A percentile compares a stretch with the other conserved stretches of the same genome.
These are phyloP conservation scores for Xerocomus amazonicus DNA, from an alignment of 1,284 basidiomycete species.

Conservation along the genomic window DNA sequence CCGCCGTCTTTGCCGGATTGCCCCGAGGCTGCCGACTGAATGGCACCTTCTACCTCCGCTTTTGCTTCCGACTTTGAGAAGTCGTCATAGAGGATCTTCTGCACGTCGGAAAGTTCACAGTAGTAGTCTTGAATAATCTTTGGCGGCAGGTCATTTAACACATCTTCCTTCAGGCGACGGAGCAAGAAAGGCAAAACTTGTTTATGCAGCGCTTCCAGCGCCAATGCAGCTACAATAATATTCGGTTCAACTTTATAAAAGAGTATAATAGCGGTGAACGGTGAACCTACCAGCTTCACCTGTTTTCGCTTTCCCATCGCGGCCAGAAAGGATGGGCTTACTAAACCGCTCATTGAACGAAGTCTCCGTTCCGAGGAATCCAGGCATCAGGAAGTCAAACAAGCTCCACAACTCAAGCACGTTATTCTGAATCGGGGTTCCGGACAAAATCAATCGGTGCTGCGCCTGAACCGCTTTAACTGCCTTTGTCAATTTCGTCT, in stretches of 20 bases:
- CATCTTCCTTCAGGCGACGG: conserved; percentile 96
- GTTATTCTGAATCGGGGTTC: conserved; percentile 99
- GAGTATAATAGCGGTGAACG: conserved; percentile 11
- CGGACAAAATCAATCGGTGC: conserved; percentile 92
- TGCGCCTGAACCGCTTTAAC: conserved; percentile 90
- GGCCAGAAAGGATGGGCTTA: conserved; percentile 92
- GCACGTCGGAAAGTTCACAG: conserved; percentile 93
- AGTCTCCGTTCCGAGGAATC: conserved; percentile 93
- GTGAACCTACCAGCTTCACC: conserved; percentile 79
- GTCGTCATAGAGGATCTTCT: conserved; percentile 92
- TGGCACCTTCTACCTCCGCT: conserved; percentile 59
- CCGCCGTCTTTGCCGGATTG: conserved; percentile 41
- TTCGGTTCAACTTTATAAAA: conserved; percentile 3
- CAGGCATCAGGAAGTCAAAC: conserved; percentile 99
- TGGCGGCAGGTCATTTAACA: conserved; percentile 92
- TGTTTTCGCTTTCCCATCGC: conserved; percentile 94
- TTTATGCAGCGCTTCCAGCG: conserved; percentile 95
- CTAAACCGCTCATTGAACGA: conserved; percentile 96
- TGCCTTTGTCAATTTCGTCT: conserved; percentile 96
- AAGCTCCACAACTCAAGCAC: conserved; percentile 98
- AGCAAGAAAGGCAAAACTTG: conserved; percentile 99
- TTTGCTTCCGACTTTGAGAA: conserved; percentile 81
- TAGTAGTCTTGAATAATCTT: conserved; percentile 99
- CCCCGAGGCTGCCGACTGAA: conserved; percentile 44
- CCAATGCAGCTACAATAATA: conserved; percentile 67